Evolutionary conservation across 495 filamentous ascomycete genomes (phyloP), one percentile per base, ranked within the genome.

Genomic region (Echria macrotheca): DNA sequence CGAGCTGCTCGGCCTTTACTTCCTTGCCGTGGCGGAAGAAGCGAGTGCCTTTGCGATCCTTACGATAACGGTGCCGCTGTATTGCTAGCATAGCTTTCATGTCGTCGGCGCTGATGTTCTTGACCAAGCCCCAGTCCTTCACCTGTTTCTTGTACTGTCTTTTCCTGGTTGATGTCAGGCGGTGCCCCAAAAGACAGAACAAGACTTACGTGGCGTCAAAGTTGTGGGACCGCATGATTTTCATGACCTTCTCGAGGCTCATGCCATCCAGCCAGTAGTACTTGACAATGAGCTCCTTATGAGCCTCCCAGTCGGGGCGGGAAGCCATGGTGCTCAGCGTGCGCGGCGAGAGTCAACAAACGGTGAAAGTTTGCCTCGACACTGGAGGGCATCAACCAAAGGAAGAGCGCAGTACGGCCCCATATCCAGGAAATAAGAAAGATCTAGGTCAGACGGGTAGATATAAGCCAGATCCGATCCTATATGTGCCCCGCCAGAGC

Each of bases 121-220:
- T 67, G 2, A 41, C 44, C 25, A 65, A 17, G 1, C 52, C 46
- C 62, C 62, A 67, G 0, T 1, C 29, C n/a, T 53, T 54, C 44
- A 65, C 44, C 22, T 55, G 37, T 14, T 39, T 53, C 47, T 67
- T 65, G 54, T 63, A 67, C 44, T 55, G 57, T 28, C 60, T 60
- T 6, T 44, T 28, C 0, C 64, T 67, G 36, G 5, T n/a, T n/a
- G n/a, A n/a, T n/a, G n/a, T n/a, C n/a, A n/a, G n/a, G n/a, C n/a
- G n/a, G n/a, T n/a, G n/a, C n/a, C n/a, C n/a, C n/a, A n/a, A n/a
- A n/a, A n/a, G n/a, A n/a, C n/a, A n/a, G 2, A n/a, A 24, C 46
- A 9, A 15, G 14, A 33, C 49, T 10, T 47, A 66, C 65, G 44
- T 57, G 2, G 57, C 63, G 0, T 12, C 14, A 7, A 68, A 61